A percentile compares a stretch with the other conserved stretches of the same genome.
These are phyloP conservation scores for Arthrobotrys megalospora DNA, from an alignment of 2,329 filamentous ascomycete species.

Conservation along the genomic window DNA sequence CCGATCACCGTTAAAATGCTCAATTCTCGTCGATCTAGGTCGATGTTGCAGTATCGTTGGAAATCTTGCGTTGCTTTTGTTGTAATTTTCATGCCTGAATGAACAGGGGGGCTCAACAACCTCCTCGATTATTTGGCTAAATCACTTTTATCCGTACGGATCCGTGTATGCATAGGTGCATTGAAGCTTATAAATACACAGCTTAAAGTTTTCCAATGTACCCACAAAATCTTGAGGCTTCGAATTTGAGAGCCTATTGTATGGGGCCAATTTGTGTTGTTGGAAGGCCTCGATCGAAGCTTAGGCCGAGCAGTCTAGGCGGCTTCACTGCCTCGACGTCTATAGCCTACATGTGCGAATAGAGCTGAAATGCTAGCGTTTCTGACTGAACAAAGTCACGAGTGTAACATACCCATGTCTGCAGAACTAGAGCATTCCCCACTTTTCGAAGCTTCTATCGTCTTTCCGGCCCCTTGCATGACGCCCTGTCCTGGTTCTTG, in stretches of 20 bases:
- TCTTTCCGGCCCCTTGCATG: constrained; percentile 26
- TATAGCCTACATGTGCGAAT: no score
- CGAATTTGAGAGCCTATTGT: no score
- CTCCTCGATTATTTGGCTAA: not conserved
- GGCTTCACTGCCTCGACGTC: no score
- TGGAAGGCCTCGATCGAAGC: no score
- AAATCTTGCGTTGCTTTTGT: not conserved
- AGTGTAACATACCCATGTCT: not conserved
- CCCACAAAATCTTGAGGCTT: no score
- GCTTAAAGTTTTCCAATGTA: no score
- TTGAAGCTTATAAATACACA: no score
- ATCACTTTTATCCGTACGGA: constrained; percentile 3
- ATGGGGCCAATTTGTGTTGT: no score
- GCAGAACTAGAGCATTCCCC: not conserved
- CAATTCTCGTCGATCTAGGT: not conserved
- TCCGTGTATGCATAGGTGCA: no score
- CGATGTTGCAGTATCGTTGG: not conserved
- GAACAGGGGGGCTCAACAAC: not conserved
- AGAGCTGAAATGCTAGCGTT: not conserved
- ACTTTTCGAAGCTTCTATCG: constrained; percentile 31
- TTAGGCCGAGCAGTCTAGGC: no score
- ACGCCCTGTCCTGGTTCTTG: constrained; percentile 1
- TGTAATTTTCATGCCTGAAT: not conserved
- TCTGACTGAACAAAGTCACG: not conserved
- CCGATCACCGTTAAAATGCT: no score